Conservation (phyloP, 371 early-diverging fungal genomes). For the Circinella minor region DNA sequence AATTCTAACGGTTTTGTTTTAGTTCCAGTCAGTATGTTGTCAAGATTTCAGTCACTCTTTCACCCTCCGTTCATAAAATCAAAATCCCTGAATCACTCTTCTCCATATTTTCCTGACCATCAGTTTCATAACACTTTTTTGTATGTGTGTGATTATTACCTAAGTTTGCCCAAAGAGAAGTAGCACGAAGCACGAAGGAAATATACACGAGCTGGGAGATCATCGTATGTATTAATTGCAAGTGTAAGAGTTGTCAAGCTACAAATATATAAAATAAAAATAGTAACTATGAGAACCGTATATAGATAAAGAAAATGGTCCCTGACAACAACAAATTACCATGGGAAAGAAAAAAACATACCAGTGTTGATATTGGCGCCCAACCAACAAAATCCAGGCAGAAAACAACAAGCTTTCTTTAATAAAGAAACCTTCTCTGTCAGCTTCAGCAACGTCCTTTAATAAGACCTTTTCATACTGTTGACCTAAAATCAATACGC, state of each 20-base stretch:
- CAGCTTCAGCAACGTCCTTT: constrained; percentile 52
- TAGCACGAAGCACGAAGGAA: constrained; percentile 70
- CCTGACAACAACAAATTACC: not conserved
- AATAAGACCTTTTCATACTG: constrained; percentile 61
- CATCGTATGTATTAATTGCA: constrained; percentile 63
- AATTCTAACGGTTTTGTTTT: constrained; percentile 23
- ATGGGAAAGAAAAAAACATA: constrained; percentile 21
- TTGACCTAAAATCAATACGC: constrained; percentile 63
- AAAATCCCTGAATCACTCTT: too few species aligned
- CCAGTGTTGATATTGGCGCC: constrained; percentile 69
- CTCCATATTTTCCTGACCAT: not conserved
- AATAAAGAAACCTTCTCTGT: constrained; percentile 57
- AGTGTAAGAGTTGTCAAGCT: constrained; percentile 64
- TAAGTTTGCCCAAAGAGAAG: constrained; percentile 55
- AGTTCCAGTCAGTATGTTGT: not conserved
- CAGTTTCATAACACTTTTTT: not conserved
- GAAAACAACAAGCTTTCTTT: constrained; percentile 53
- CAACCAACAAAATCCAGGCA: constrained; percentile 68
- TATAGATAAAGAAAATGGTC: not conserved
- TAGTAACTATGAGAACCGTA: not conserved
- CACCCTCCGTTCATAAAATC: not conserved
- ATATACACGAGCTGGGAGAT: constrained; percentile 61
- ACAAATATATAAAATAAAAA: not conserved
- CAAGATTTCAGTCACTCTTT: not conserved
- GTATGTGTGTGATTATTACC: constrained; percentile 28